Evolutionary conservation across 441 rosid species (phyloP), one percentile per base, ranked within the genome.

Genomic region (Adansonia madagascariensis): DNA sequence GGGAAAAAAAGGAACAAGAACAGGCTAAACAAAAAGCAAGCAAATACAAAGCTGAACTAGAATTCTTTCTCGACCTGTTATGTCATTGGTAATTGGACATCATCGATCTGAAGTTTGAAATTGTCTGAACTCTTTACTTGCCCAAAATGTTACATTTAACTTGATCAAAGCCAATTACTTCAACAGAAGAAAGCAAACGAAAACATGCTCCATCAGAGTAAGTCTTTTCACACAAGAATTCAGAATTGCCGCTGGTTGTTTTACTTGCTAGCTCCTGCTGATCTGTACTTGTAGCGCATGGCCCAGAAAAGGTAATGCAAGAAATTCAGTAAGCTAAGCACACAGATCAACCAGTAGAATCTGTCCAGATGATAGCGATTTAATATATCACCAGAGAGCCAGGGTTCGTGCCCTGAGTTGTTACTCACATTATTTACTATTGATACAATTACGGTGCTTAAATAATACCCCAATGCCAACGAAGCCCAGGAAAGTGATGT

Each of bases 401-500:
- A 95, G 44, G 94, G 90, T 5, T 69, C 64, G 61, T 84, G 83
- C 6, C 78, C 84, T 6, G 86, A 83, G 53, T 56, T 79, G 4
- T 77, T 83, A 1, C 97, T 93, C 41, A 85, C 81, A 6, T 76
- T 44, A 79, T 93, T 92, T 64, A 93, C 95, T 49, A 91, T 76
- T 0, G 94, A 86, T 22, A 95, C 92, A 12, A 93, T 90, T 80
- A 82, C 92, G 4, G 95, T 79, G 89, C 96, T 93, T 35, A 93
- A 80, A 75, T 93, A 95, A 81, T 90, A 95, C 27, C 99, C 99
- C 89, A 91, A 77, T 1, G 99, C 98, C 80, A 93, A 77, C 0
- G 98, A 95, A 0, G 91, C 95, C 91, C 92, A 95, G 0, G 96
- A 92, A 43, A 95, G 95, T 1, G 98, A 87, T 8, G 97, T 93